Conservation (phyloP, 225 moss, liverwort and hornwort species). For the Polytrichum formosum region DNA sequence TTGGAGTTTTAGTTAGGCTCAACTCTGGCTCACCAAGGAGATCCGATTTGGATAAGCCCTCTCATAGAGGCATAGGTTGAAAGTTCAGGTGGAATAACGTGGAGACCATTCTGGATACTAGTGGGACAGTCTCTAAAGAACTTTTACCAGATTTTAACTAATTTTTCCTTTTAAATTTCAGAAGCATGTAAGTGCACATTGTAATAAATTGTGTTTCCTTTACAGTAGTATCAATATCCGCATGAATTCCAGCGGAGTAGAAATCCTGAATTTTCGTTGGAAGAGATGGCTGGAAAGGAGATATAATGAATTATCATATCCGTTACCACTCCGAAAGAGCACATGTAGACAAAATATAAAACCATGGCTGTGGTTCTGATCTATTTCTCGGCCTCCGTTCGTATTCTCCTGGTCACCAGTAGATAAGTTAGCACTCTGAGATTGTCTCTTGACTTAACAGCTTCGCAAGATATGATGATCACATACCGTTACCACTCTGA, state of each 20-base stretch:
- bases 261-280: neutral
- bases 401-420: neutral
- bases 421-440: no score
- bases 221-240: neutral
- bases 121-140: neutral
- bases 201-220: no score
- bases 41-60: conserved; percentile 5
- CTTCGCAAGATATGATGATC: conserved; percentile 22
- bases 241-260: neutral
- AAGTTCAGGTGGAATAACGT: neutral
- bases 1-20: neutral
- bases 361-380: conserved; percentile 40
- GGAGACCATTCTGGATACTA: neutral
- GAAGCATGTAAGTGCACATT: no score
- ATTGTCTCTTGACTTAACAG: neutral
- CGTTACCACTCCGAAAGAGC: conserved; percentile 35
- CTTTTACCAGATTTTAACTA: neutral
- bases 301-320: conserved; percentile 31
- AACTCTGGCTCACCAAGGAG: conserved; percentile 1
- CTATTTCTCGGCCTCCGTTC: neutral
- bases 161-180: neutral
- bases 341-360: conserved; percentile 6
- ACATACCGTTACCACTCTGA: conserved; percentile 36
- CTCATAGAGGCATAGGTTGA: conserved; percentile 10
- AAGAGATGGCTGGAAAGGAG: neutral